Base-by-base conservation (phyloP, 345 rosid genomes). In the Eucalyptus viminalis region DNA sequence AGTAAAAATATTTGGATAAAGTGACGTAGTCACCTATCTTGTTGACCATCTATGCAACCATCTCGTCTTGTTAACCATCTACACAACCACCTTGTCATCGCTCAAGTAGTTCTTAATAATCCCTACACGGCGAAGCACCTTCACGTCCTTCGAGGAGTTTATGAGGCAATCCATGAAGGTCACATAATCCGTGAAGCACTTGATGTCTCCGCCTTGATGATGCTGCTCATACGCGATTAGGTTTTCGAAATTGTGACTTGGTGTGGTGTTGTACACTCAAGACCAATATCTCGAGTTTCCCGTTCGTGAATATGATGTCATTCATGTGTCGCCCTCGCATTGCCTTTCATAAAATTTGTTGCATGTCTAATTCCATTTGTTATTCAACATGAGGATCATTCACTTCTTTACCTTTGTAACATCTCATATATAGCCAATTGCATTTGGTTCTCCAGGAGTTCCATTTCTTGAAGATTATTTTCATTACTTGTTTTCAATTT, bases 71-170 rank as follows among this genome's bases (percentile, higher is more conserved):
- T 51, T 51, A 8, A 51, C 0, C 56, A 6, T 53, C 0, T 19
- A 1, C 1, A 4, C 56, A 1, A 19, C 24, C 24, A 19, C 22
- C 56, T 19, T 0, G 0, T 53, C 24, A 53, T 53, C 0, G 0
- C 24, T 0, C 24, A 1, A 53, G 10, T 53, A 53, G 58, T 53
- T 53, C 58, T 8, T 53, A 3, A 53, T 19, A 17, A 53, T 53
- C 24, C 58, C 0, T 53, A 0, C 24, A 0, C 0, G 1, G 24
- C 1, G 0, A 2, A 53, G 58, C 58, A 53, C 24, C 24, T 19
- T 0, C 0, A 19, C 24, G 0, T 53, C 4, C 22, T 19, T 53
- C 0, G 24, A 53, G 0, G 56, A 16, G 56, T 53, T 53, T 7
- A 53, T 53, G 56, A 53, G 24, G 5, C 22, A 53, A 53, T 8